Conservation (phyloP, 345 rosid genomes). For the Schrenkiella parvula region DNA sequence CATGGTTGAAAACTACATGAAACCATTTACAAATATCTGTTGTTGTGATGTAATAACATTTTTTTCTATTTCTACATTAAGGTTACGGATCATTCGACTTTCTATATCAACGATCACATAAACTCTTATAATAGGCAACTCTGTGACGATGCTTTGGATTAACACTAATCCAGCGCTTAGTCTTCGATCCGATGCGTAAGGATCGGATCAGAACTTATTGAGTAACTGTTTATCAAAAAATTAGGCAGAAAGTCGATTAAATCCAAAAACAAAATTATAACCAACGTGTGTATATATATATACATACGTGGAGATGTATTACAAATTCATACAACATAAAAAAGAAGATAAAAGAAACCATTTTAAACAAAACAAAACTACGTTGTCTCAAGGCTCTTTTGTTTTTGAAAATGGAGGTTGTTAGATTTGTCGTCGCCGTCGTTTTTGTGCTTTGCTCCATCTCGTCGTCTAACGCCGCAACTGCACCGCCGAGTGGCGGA, state of each 20-base stretch:
- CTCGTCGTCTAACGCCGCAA: background rate
- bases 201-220: conserved; percentile 11
- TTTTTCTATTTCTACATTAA: background rate
- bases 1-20: conserved; percentile 9
- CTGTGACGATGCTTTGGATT: background rate
- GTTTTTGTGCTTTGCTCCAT: background rate
- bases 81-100: background rate
- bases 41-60: background rate
- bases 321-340: background rate
- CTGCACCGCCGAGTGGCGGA: conserved; percentile 1
- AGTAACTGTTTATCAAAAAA: conserved; percentile 2
- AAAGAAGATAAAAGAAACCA: background rate
- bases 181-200: conserved; percentile 17
- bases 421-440: conserved; percentile 9
- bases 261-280: background rate
- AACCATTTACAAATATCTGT: background rate
- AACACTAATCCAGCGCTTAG: conserved; percentile 15
- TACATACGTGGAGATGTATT: background rate
- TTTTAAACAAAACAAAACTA: background rate
- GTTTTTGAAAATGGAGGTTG: background rate
- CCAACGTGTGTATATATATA: conserved; percentile 8
- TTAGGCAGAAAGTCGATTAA: background rate
- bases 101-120: background rate
- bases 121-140: background rate
- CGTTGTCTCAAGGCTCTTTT: background rate